Evolutionary conservation across 768 basidiomycete species (phyloP).

Genomic region (Leccinum olivaceopallidum): DNA sequence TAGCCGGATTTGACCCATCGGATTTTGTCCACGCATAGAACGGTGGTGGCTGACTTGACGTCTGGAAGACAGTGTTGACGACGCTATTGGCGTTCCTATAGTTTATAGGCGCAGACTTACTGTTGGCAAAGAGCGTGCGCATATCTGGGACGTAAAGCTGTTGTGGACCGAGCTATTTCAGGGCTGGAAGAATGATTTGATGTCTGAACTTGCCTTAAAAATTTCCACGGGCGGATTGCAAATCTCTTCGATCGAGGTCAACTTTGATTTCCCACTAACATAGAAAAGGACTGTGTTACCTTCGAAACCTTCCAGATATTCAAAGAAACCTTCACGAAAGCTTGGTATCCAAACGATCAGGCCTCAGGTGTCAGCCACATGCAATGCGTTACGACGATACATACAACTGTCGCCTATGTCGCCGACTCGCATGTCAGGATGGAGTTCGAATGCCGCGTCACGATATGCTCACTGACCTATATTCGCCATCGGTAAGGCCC

Average conservation of each 20-base stretch:
- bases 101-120: constrained; percentile 7
- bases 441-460: background rate
- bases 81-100: background rate
- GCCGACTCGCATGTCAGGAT: constrained; percentile 4
- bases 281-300: constrained; percentile 10
- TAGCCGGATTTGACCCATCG: constrained; percentile 62
- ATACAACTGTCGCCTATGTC: constrained; percentile 26
- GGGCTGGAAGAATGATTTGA: too few species aligned
- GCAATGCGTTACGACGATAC: background rate
- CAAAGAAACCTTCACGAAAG: constrained; percentile 32
- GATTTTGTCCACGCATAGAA: constrained; percentile 54
- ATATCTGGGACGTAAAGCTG: constrained; percentile 32
- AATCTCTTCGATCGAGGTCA: constrained; percentile 20
- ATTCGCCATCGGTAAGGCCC: background rate
- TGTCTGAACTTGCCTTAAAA: constrained; percentile 19
- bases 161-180: background rate
- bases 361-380: background rate
- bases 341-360: constrained; percentile 12
- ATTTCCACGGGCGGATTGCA: constrained; percentile 24
- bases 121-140: constrained; percentile 20
- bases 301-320: constrained; percentile 28
- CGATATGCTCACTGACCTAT: background rate
- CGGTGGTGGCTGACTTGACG: constrained; percentile 17
- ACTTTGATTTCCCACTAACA: background rate
- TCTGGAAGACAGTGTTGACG: constrained; percentile 10